A percentile compares a stretch with the other conserved stretches of the same genome.
Conservation (phyloP, 768 basidiomycete genomes). For the Lactarius akahatsu region DNA sequence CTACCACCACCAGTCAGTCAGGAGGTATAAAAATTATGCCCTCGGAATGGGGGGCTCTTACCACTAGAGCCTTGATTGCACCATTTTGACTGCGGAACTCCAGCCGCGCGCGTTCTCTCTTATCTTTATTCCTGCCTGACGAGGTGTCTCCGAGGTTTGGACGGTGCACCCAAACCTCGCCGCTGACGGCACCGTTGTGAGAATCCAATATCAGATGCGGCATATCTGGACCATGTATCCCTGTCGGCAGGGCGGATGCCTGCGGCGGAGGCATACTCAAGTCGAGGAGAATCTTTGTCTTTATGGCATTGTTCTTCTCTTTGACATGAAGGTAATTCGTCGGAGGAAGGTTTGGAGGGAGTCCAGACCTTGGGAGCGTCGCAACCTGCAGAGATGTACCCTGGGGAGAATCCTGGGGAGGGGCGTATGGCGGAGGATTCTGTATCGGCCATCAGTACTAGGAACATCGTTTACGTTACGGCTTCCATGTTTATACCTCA, state of each 20-base stretch:
- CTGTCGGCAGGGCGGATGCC: background rate
- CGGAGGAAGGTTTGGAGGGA: slow-evolving; percentile 14
- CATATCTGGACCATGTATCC: background rate
- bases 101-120: slow-evolving; percentile 7
- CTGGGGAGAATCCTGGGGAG: background rate
- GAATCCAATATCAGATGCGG: slow-evolving; percentile 13
- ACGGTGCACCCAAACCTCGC: slow-evolving; percentile 20
- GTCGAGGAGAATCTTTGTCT: slow-evolving; percentile 17
- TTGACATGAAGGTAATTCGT: slow-evolving; percentile 19
- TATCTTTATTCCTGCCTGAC: too few species aligned
- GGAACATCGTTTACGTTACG: too few species aligned
- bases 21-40: background rate
- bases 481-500: background rate
- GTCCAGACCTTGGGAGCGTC: background rate
- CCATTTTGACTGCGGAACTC: slow-evolving; percentile 15
- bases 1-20: background rate
- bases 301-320: slow-evolving; percentile 13
- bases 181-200: slow-evolving; percentile 15
- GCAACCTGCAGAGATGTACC: background rate
- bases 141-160: background rate
- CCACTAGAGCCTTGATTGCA: slow-evolving; percentile 16
- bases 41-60: background rate
- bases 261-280: slow-evolving; percentile 14
- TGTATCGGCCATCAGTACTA: background rate
- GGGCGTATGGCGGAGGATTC: slow-evolving; percentile 24